Evolutionary conservation across 2,329 filamentous ascomycete species (phyloP).

Genomic region (Teratosphaeria zuluensis): DNA sequence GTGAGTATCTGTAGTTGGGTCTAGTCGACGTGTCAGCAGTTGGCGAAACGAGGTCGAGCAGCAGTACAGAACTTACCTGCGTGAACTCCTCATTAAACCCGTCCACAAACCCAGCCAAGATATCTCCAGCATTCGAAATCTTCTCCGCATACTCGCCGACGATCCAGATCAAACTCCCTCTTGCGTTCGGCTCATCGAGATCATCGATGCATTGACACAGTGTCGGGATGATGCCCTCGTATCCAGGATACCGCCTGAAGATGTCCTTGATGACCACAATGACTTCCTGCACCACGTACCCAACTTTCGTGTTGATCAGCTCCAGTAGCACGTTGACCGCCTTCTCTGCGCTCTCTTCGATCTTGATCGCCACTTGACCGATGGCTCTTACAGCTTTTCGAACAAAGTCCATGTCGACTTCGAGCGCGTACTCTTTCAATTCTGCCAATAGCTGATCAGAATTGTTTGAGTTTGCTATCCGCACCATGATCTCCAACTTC

Average conservation of each 20-base stretch:
- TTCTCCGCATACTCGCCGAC: conserved; percentile 99
- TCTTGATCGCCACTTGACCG: conserved; percentile 97
- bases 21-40: conserved; percentile 40
- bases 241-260: conserved; percentile 91
- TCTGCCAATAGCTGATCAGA: conserved; percentile 91
- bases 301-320: conserved; percentile 93
- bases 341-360: conserved; percentile 87
- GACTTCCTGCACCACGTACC: conserved; percentile 97
- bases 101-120: conserved; percentile 82
- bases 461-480: conserved; percentile 95
- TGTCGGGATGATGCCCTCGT: conserved; percentile 94
- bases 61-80: conserved; percentile 48
- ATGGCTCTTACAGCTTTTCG: conserved; percentile 90
- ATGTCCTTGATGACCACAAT: conserved; percentile 99
- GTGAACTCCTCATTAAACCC: conserved; percentile 94
- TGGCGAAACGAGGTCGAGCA: neutral
- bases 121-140: conserved; percentile 96
- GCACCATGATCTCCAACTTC: conserved; percentile 98
- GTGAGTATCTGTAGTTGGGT: conserved; percentile 98
- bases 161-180: conserved; percentile 93
- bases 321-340: conserved; percentile 91
- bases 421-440: conserved; percentile 91
- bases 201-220: conserved; percentile 96
- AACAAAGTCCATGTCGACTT: conserved; percentile 99
- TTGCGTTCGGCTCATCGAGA: conserved; percentile 82